phyloP scores from a whole-genome alignment of 108 stramenopile genomes.

The Nannochloropsis oceanica region DNA sequence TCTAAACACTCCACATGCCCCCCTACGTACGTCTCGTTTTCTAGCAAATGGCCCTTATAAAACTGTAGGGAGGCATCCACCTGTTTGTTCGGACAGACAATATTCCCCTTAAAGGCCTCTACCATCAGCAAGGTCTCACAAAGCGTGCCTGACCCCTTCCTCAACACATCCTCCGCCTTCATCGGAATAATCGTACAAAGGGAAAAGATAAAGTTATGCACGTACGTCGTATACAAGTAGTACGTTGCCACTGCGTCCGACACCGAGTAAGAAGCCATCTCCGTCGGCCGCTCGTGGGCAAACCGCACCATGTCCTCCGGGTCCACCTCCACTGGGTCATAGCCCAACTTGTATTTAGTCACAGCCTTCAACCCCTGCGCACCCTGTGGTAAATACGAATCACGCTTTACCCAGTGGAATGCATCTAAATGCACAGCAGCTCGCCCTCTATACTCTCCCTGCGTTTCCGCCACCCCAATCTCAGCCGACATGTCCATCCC shows the following conservation, averaged over 20 bases:
- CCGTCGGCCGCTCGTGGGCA: conserved; percentile 69
- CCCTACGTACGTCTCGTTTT: conserved; percentile 93
- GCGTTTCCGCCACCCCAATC: conserved; percentile 30
- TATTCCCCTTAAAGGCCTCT: conserved; percentile 71
- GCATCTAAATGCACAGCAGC: conserved; percentile 84
- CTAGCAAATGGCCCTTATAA: conserved; percentile 81
- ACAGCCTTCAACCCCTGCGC: conserved; percentile 95
- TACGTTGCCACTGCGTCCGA: conserved; percentile 98
- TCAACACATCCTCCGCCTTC: conserved; percentile 91
- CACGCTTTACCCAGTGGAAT: conserved; percentile 94
- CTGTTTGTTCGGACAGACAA: conserved; percentile 97
- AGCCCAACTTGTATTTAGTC: conserved; percentile 93
- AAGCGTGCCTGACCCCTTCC: conserved; percentile 68
- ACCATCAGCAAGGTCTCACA: conserved; percentile 96
- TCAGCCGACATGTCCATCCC: conserved; percentile 64
- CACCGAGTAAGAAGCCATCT: conserved; percentile 97
- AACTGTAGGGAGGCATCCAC: conserved; percentile 65
- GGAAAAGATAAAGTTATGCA: conserved; percentile 95
- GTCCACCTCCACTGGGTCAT: conserved; percentile 93
- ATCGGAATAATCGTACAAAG: conserved; percentile 98
- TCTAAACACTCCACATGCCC: conserved; percentile 97
- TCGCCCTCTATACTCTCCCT: conserved; percentile 56
- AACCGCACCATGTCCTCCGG: conserved; percentile 95
- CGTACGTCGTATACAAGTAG: conserved; percentile 92
- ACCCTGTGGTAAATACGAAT: conserved; percentile 95